Percentiles rank a stretch among this genome's conserved stretches.
phyloP scores from a whole-genome alignment of 192 early-diverging fungal species.

The Backusella tarrabulga region DNA sequence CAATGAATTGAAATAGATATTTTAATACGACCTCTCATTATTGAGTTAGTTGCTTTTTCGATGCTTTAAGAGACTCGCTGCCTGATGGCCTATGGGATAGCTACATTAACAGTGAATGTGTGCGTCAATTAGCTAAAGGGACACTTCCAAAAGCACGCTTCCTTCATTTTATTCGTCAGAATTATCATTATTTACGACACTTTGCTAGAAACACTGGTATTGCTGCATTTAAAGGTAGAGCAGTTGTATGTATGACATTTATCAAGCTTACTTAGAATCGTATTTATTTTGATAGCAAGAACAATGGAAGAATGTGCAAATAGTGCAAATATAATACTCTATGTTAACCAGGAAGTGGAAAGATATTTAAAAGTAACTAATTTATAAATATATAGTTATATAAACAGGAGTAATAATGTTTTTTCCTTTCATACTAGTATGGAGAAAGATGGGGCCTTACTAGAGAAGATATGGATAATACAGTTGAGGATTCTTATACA shows the following conservation, averaged over 20 bases:
- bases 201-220: constrained; percentile 77
- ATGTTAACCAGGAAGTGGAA: not conserved
- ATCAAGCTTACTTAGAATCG: not conserved
- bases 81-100: constrained; percentile 51
- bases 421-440: constrained; percentile 61
- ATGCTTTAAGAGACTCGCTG: constrained; percentile 21
- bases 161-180: constrained; percentile 78
- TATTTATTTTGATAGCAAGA: not conserved
- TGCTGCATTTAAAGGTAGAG: constrained; percentile 69
- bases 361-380: not conserved
- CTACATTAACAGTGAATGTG: constrained; percentile 73
- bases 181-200: constrained; percentile 77
- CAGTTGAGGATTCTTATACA: constrained; percentile 69
- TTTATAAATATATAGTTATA: not conserved
- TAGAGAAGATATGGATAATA: constrained; percentile 59
- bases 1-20: not conserved
- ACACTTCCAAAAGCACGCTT: constrained; percentile 66
- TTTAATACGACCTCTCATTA: not conserved
- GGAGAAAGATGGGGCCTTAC: constrained; percentile 75
- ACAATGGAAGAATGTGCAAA: not conserved
- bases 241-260: not conserved
- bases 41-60: constrained; percentile 9
- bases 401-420: constrained; percentile 49
- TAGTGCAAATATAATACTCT: not conserved
- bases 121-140: constrained; percentile 68